Conservation (phyloP, 192 early-diverging fungal species). For the Backusella liffmaniae region DNA sequence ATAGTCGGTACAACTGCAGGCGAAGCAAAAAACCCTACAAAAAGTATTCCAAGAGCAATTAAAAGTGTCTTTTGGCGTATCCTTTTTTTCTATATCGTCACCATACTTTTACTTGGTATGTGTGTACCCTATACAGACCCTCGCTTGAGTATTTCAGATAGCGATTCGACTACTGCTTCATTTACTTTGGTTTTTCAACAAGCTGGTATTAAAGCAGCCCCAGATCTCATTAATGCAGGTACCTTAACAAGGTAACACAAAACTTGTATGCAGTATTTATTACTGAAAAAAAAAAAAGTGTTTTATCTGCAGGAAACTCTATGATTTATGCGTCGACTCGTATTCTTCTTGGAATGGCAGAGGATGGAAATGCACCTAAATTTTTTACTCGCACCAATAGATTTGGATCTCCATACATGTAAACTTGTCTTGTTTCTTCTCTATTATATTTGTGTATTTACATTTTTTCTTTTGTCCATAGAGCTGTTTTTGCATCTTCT, state of each 20-base stretch:
- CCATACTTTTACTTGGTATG: conserved; percentile 78
- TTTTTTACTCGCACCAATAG: conserved; percentile 54
- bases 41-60: conserved; percentile 68
- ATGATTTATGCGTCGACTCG: conserved; percentile 77
- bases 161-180: conserved; percentile 53
- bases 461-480: neutral
- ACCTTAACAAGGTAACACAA: conserved; percentile 45
- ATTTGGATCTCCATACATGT: conserved; percentile 56
- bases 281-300: conserved; percentile 9
- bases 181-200: conserved; percentile 63
- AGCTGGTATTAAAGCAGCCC: conserved; percentile 56
- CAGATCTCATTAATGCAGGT: conserved; percentile 66
- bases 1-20: conserved; percentile 82
- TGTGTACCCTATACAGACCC: conserved; percentile 62
- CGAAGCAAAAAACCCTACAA: conserved; percentile 82
- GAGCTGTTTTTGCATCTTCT: conserved; percentile 49
- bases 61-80: conserved; percentile 83
- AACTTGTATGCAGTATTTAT: neutral
- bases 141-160: conserved; percentile 40
- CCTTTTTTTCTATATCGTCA: conserved; percentile 71
- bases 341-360: conserved; percentile 69
- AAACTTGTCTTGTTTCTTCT: neutral
- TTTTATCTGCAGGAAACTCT: conserved; percentile 73
- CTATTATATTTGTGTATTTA: neutral
- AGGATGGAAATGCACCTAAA: conserved; percentile 68